Base-by-base conservation (phyloP, 805 yeast genomes). In the Tetrapisispora namnaoensis region DNA sequence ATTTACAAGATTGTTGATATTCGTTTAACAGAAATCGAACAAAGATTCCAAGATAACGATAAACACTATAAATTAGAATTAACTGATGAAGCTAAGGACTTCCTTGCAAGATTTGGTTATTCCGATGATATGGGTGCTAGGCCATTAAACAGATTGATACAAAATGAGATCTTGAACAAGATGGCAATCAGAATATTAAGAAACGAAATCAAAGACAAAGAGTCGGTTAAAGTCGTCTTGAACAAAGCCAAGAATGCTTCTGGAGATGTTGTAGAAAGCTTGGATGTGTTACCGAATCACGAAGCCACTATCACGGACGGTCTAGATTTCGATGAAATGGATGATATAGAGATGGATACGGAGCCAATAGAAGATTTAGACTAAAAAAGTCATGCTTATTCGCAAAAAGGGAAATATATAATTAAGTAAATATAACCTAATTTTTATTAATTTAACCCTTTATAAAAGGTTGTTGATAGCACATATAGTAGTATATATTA, bases 71-170 rank as follows among this genome's bases (percentile, higher is more conserved):
- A 75, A 30, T 77, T 93, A 60, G 78, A 82, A 28, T 78, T 91
- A n/a, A 80, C 82, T 47, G 80, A 78, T 42, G 80, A 73, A 10
- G 96, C 96, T 3, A 70, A 85, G 58, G 89, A 85, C 46, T 93
- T 82, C 74, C 72, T 93, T 56, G 82, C 95, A 57, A 78, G 76
- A 59, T 71, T 87, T 58, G 99, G 99, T 45, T 93, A 90, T 70
- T 87, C 96, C 24, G 77, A 83, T 49, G 96, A 91, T 66, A 73
- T 93, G 67, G 99, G 99, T 70, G 99, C 99, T 7, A 79, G 99
- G 66, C 99, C 99, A 51, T 77, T 93, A 70, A 86, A 86, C 73
- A 80, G 98, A 60, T 77, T 93, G 59, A 91, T 93, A 56, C 97
- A 93, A 68, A 78, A 76, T 53, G 93, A 89, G 66, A 76, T 93